Percentiles rank a stretch among this genome's conserved stretches.
Evolutionary conservation across 768 basidiomycete genomes (phyloP).

Genomic region (Russula dissimulans): DNA sequence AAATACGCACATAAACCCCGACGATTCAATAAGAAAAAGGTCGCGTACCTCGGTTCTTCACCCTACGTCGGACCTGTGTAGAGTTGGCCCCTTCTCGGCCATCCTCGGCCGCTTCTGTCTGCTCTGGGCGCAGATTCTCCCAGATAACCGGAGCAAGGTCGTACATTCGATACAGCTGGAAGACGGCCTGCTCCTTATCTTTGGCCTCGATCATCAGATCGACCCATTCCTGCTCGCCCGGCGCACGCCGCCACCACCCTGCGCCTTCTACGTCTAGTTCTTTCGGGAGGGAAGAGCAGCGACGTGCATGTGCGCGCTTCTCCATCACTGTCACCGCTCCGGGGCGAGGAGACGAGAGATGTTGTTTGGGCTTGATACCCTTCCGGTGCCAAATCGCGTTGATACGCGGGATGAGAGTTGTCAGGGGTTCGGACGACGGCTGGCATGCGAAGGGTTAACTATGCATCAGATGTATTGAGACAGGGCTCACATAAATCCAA

Average conservation of each 20-base stretch:
- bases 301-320: slow-evolving; percentile 75
- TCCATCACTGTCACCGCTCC: slow-evolving; percentile 83
- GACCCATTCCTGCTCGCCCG: slow-evolving; percentile 20
- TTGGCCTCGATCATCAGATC: slow-evolving; percentile 94
- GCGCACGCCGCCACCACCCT: slow-evolving; percentile 15
- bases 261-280: slow-evolving; percentile 44
- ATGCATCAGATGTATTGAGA: slow-evolving; percentile 33
- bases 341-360: slow-evolving; percentile 82
- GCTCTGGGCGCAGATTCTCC: slow-evolving; percentile 31
- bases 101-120: background rate
- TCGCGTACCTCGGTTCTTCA: slow-evolving; percentile 2
- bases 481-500: slow-evolving; percentile 39
- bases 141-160: slow-evolving; percentile 53
- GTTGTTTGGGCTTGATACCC: slow-evolving; percentile 85
- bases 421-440: slow-evolving; percentile 37
- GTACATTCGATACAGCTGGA: slow-evolving; percentile 77
- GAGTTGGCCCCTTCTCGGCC: background rate
- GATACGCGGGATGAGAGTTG: slow-evolving; percentile 63
- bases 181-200: slow-evolving; percentile 89
- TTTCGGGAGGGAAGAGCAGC: slow-evolving; percentile 61
- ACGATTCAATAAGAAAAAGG: background rate
- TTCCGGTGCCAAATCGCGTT: slow-evolving; percentile 65
- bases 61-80: background rate
- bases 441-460: slow-evolving; percentile 10
- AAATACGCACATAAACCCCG: background rate